A percentile compares a stretch with the other conserved stretches of the same genome.
Conservation (phyloP, 2,329 filamentous ascomycete genomes). For the Penicillium hordei region DNA sequence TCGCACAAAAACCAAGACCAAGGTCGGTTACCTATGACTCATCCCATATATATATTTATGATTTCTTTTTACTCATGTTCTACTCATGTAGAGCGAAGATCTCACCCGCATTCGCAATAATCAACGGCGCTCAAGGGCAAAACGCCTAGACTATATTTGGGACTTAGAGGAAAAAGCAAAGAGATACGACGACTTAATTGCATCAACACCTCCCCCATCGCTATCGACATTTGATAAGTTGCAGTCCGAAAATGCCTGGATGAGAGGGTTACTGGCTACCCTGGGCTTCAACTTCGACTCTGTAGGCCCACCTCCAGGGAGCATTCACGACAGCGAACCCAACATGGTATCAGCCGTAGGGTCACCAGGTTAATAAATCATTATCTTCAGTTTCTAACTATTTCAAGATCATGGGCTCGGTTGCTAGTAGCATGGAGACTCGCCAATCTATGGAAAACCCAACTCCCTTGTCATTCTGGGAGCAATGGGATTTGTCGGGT, state of each 20-base stretch:
- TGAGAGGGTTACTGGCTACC: no score
- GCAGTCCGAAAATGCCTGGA: no score
- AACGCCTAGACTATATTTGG: slow-evolving; percentile 9
- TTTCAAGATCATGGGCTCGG: no score
- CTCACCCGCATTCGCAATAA: slow-evolving; percentile 10
- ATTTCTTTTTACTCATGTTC: not conserved
- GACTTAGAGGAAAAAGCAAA: slow-evolving; percentile 15
- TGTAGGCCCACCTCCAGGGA: no score
- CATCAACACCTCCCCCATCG: not conserved
- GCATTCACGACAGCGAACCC: no score
- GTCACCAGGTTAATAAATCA: no score
- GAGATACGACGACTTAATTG: slow-evolving; percentile 3
- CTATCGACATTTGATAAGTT: slow-evolving; percentile 5
- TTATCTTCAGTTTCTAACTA: no score
- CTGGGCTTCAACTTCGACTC: no score
- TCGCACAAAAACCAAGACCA: slow-evolving; percentile 9
- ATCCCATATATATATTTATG: no score
- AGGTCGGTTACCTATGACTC: not conserved
- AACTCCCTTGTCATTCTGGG: not conserved
- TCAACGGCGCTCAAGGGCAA: slow-evolving; percentile 6
- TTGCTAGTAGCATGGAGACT: no score
- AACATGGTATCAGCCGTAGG: no score
- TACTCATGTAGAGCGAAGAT: slow-evolving; percentile 6
- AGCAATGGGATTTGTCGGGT: not conserved
- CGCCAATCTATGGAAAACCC: not conserved